Evolutionary conservation across 1,139 yeast species (phyloP).

Genomic region (Suhomyces bribrorum): DNA sequence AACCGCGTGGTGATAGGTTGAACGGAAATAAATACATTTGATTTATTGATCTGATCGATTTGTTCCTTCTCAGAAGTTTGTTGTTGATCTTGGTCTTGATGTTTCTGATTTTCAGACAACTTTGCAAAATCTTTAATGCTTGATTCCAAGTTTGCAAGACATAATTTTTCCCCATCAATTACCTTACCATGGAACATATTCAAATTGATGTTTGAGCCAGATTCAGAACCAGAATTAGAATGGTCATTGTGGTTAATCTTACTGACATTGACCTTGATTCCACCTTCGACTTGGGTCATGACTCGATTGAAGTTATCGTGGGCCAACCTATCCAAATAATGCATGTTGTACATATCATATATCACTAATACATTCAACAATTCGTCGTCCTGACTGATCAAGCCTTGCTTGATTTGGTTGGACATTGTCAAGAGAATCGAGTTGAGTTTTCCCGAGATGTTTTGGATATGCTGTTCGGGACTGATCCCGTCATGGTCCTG

Average conservation of each 20-base stretch:
- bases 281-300: slow-evolving; percentile 93
- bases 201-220: slow-evolving; percentile 43
- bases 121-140: slow-evolving; percentile 52
- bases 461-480: slow-evolving; percentile 31
- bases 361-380: slow-evolving; percentile 52
- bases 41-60: slow-evolving; percentile 37
- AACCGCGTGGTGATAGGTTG: slow-evolving; percentile 57
- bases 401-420: slow-evolving; percentile 55
- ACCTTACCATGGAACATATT: slow-evolving; percentile 75
- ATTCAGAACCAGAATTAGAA: background rate
- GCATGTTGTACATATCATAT: slow-evolving; percentile 77
- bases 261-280: slow-evolving; percentile 60
- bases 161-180: slow-evolving; percentile 86
- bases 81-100: slow-evolving; percentile 24
- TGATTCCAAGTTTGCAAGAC: slow-evolving; percentile 82
- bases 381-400: slow-evolving; percentile 67
- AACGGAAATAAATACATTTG: slow-evolving; percentile 76
- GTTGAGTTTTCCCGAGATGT: slow-evolving; percentile 37
- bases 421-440: slow-evolving; percentile 40
- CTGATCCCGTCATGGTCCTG: slow-evolving; percentile 18
- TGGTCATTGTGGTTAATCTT: slow-evolving; percentile 49
- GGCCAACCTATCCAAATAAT: slow-evolving; percentile 63
- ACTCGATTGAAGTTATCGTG: slow-evolving; percentile 74
- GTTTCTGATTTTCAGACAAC: slow-evolving; percentile 27
- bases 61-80: slow-evolving; percentile 20